Conservation (phyloP, 257 asterid species). For the Echites panduratus region DNA sequence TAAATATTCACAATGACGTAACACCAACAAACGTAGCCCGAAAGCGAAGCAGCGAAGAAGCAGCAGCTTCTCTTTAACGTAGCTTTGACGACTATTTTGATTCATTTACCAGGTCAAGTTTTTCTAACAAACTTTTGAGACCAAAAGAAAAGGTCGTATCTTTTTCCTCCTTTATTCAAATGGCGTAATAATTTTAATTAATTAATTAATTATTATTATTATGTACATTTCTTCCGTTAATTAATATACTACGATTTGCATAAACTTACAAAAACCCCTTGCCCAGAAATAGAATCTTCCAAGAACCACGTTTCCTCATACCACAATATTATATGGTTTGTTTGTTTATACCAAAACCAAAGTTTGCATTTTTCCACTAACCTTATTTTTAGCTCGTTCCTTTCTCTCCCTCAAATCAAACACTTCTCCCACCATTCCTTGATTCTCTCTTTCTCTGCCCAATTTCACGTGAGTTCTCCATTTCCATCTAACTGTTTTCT, state of each 20-base stretch:
- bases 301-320: neutral
- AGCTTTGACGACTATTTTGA: constrained; percentile 24
- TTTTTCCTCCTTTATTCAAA: too few relatives aligned
- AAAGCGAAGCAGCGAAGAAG: constrained; percentile 12
- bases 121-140: neutral
- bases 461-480: neutral
- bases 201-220: too few relatives aligned
- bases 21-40: constrained; percentile 7
- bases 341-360: neutral
- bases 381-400: constrained; percentile 4
- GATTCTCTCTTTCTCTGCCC: neutral
- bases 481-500: neutral
- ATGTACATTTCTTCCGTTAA: too few relatives aligned
- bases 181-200: neutral
- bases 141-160: too few relatives aligned
- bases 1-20: neutral
- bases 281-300: neutral
- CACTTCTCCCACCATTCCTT: constrained; percentile 9
- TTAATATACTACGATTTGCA: too few relatives aligned
- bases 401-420: neutral
- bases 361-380: neutral
- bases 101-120: constrained; percentile 11
- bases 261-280: too few relatives aligned
- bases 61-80: constrained; percentile 21
- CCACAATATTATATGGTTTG: neutral